Percentiles rank a stretch among this genome's conserved stretches.
Conservation (phyloP, 495 filamentous ascomycete genomes). For the Stereocaulon alpinum region DNA sequence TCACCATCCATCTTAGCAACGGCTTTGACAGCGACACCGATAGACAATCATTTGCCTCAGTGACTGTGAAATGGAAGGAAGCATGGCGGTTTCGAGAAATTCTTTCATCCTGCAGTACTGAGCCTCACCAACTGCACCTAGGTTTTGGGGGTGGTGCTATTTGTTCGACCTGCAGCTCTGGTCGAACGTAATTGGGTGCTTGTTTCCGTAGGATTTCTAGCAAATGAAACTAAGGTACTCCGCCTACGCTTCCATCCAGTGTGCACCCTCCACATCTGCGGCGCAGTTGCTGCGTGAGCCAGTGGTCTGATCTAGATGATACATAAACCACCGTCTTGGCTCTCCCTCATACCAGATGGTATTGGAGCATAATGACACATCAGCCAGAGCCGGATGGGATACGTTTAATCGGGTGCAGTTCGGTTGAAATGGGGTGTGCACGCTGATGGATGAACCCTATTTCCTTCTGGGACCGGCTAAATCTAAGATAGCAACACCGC, state of each 20-base stretch:
- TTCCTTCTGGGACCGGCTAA: background rate
- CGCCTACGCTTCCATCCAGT: background rate
- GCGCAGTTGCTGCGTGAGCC: background rate
- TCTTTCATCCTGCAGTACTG: background rate
- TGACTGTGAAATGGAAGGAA: background rate
- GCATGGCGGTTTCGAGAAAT: background rate
- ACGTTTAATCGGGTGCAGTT: background rate
- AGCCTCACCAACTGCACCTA: conserved; percentile 8
- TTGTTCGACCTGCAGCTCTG: background rate
- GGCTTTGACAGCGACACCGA: background rate
- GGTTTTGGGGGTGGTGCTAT: background rate
- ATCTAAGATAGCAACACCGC: background rate
- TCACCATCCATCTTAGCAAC: conserved; percentile 4
- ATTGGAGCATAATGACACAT: background rate
- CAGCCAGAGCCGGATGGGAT: background rate
- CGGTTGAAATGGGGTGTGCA: background rate
- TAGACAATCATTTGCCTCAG: background rate
- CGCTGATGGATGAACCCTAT: background rate
- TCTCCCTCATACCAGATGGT: background rate
- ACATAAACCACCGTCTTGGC: background rate
- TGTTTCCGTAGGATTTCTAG: background rate
- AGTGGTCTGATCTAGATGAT: background rate
- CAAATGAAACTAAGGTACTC: background rate
- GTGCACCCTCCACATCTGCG: background rate
- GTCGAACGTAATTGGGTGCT: background rate